These are phyloP conservation scores for Penicillium diatomitis DNA, from an alignment of 495 filamentous ascomycete species.

Conservation along the genomic window DNA sequence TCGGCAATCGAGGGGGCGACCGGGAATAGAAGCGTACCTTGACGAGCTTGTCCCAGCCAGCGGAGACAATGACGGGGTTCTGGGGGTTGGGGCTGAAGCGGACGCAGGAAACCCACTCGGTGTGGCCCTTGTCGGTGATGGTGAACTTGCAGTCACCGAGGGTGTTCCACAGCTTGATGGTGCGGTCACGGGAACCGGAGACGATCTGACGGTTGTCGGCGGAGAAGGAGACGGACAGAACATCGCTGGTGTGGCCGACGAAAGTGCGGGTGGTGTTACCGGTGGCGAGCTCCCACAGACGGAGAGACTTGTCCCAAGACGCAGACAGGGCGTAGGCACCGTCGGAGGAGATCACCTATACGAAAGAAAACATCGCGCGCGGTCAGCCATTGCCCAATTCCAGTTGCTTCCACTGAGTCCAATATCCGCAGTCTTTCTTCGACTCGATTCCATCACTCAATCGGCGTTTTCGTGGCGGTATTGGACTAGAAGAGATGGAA, in stretches of 20 bases:
- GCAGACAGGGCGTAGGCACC: constrained; percentile 98
- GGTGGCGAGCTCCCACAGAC: constrained; percentile 96
- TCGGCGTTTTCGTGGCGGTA: neutral
- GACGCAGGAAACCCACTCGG: constrained; percentile 99
- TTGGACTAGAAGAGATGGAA: constrained; percentile 1
- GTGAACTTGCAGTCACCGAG: constrained; percentile 99
- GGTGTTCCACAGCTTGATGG: constrained; percentile 99
- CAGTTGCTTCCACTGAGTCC: too few relatives aligned
- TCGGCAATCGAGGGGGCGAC: neutral
- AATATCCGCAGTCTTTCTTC: neutral
- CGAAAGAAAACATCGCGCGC: constrained; percentile 14
- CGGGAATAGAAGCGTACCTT: constrained; percentile 64
- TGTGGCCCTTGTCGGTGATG: constrained; percentile 99
- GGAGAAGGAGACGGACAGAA: constrained; percentile 99
- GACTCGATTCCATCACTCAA: constrained; percentile 11
- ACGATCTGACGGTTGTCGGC: constrained; percentile 99
- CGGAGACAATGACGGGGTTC: constrained; percentile 98
- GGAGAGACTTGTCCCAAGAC: constrained; percentile 99
- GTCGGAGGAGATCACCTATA: constrained; percentile 97
- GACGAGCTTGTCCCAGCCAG: constrained; percentile 99
- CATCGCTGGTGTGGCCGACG: constrained; percentile 98
- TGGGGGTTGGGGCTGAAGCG: constrained; percentile 99
- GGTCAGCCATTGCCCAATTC: constrained; percentile 23
- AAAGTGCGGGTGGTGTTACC: constrained; percentile 95
- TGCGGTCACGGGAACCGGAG: constrained; percentile 92